A percentile compares a stretch with the other conserved stretches of the same genome.
Conservation (phyloP, 2,329 filamentous ascomycete genomes). For the Cladophialophora yegresii region DNA sequence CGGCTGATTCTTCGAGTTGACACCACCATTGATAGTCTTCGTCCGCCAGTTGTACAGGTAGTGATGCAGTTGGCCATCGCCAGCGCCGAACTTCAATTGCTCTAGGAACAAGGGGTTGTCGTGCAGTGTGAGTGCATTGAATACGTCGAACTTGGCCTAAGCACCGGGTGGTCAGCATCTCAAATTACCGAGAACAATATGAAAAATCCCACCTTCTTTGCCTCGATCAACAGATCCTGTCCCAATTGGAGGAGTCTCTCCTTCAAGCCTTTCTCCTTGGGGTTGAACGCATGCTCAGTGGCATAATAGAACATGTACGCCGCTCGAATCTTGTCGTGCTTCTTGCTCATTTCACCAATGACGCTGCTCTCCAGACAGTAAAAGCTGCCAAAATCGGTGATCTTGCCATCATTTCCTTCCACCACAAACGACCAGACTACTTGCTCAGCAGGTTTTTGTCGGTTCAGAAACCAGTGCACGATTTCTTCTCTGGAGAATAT, state of each 20-base stretch:
- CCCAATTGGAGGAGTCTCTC: conserved; percentile 77
- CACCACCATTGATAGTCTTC: conserved; percentile 78
- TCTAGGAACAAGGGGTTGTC: conserved; percentile 94
- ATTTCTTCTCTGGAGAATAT: conserved; percentile 78
- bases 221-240: conserved; percentile 81
- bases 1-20: conserved; percentile 74
- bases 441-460: conserved; percentile 60
- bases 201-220: conserved; percentile 67
- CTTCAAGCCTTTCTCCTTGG: conserved; percentile 64
- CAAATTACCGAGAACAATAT: conserved; percentile 36
- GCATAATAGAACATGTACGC: conserved; percentile 99
- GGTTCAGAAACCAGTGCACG: conserved; percentile 81
- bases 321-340: conserved; percentile 73
- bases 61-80: conserved; percentile 93
- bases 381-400: conserved; percentile 97
- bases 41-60: conserved; percentile 98
- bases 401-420: conserved; percentile 66
- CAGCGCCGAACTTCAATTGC: conserved; percentile 90
- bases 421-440: conserved; percentile 95
- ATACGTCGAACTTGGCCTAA: conserved; percentile 81
- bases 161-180: not conserved
- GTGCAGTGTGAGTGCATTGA: conserved; percentile 90
- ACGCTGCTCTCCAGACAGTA: conserved; percentile 93
- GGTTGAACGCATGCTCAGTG: conserved; percentile 70
- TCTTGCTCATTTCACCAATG: conserved; percentile 59